Evolutionary conservation across 2,329 filamentous ascomycete genomes (phyloP).

Genomic region (Aspergillus hiratsukae): DNA sequence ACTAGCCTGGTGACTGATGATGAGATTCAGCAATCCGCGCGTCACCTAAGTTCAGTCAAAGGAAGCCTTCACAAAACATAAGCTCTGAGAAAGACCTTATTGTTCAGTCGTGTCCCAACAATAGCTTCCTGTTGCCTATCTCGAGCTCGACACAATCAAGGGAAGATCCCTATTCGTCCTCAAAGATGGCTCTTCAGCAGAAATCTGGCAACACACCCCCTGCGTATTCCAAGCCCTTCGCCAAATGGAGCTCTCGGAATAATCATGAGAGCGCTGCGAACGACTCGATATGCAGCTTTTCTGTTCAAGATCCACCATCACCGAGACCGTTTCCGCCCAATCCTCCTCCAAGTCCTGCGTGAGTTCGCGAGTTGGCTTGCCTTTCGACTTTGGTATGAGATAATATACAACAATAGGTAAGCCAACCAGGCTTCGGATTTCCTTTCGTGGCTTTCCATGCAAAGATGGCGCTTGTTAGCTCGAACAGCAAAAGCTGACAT

Average conservation of each 20-base stretch:
- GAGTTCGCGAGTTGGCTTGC: conserved; percentile 1
- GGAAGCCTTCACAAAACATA: neutral
- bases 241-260: neutral
- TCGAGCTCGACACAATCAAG: neutral
- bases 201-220: neutral
- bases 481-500: neutral
- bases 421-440: neutral
- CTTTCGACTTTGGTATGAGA: neutral
- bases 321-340: conserved; percentile 35
- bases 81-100: neutral
- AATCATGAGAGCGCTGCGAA: neutral
- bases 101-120: neutral
- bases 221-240: neutral
- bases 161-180: neutral
- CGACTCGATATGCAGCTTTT: conserved; percentile 3
- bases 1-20: neutral
- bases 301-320: conserved; percentile 24
- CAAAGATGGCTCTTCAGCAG: neutral
- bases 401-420: neutral
- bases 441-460: neutral
- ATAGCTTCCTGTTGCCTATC: neutral
- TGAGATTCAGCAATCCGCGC: neutral
- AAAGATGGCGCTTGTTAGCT: neutral
- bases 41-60: neutral
- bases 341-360: conserved; percentile 38